Conservation (phyloP, 768 basidiomycete species). For the Lyophyllum shimeji region DNA sequence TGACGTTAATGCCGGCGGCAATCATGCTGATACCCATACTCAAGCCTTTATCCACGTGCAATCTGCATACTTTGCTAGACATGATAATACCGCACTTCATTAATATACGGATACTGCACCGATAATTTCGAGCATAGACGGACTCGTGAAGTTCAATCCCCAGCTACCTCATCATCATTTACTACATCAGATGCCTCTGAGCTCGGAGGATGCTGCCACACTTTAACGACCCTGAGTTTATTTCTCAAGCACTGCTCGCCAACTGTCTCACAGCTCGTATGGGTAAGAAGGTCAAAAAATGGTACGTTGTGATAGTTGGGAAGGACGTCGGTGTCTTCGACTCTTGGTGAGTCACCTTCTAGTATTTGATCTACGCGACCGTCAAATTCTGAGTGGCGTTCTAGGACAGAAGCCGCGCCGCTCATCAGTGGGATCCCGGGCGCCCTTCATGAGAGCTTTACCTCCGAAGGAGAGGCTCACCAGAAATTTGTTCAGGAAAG, state of each 20-base stretch:
- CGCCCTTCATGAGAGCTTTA: conserved; percentile 42
- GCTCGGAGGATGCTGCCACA: too few species aligned
- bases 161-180: neutral
- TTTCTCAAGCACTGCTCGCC: neutral
- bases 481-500: conserved; percentile 27
- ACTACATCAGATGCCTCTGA: neutral
- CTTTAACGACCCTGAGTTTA: neutral
- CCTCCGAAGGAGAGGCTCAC: conserved; percentile 40
- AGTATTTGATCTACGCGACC: neutral
- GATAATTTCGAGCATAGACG: neutral
- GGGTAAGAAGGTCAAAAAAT: conserved; percentile 31
- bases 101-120: neutral
- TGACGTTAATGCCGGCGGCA: neutral
- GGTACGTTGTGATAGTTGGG: conserved; percentile 43
- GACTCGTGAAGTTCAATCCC: neutral
- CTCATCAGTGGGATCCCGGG: conserved; percentile 43
- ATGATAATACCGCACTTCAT: neutral
- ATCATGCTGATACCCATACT: conserved; percentile 7
- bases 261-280: conserved; percentile 15
- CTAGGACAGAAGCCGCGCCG: conserved; percentile 46
- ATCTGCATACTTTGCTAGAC: neutral
- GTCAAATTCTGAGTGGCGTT: neutral
- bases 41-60: neutral
- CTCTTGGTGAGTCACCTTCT: conserved; percentile 29
- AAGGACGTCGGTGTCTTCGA: conserved; percentile 36